Evolutionary conservation across 2,329 filamentous ascomycete genomes (phyloP), one percentile per base, ranked within the genome.

Genomic region (Trichoderma harzianum): DNA sequence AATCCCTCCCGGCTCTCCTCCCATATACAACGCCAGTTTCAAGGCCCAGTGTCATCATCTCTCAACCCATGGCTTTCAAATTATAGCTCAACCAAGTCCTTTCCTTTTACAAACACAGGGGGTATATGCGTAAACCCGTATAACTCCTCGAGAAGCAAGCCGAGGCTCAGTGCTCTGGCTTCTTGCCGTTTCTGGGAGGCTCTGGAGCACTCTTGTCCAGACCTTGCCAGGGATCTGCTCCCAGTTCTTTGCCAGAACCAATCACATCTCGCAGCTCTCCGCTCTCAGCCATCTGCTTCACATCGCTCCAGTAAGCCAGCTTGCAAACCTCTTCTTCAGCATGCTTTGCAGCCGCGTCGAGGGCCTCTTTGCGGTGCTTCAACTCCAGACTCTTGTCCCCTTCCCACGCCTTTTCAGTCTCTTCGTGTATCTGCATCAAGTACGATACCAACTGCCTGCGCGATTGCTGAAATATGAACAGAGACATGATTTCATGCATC

Each of bases 391-490:
- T 76, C 43, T 79, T 78, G 5, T 85, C 82, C 71, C 83, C 80
- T 71, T 87, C 81, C 62, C 80, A 69, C 28, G 76, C 74, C 30
- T 77, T 69, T 4, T 71, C 72, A 18, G 85, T 83, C 74, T 88
- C 84, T 36, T 84, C 81, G 71, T 85, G 81, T 28, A 88, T 84
- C n/a, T 88, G 83, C 76, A 90, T 90, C 61, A 99, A 83, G 65
- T 90, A 88, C 21, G 89, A 86, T 18, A 98, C 85, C 5, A 98
- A 86, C 71, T 94, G 89, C 73, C 91, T 89, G 28, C 95, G 89
- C 3, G 95, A 97, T 21, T 91, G 91, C 80, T 98, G 95, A 79
- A 97, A 99, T 24, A 99, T 86, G 77, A 98, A 93, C 72, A 92
- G 86, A 0, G 89, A 86, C 94, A 97, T 95, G 75, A 97, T 92